Conservation (phyloP, 495 filamentous ascomycete species). For the Cryomyces minteri region DNA sequence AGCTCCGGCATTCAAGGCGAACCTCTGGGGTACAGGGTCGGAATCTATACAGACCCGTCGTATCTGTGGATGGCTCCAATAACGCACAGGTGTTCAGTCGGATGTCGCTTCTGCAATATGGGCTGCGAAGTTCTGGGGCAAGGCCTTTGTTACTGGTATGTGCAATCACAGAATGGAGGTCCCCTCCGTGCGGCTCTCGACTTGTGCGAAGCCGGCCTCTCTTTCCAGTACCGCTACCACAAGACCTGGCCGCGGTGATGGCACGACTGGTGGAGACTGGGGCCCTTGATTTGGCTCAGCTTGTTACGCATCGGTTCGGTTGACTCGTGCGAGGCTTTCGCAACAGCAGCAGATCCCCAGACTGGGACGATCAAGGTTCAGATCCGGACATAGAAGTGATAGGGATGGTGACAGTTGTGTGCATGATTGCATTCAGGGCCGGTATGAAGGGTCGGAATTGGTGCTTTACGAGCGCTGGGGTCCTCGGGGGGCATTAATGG, state of each 20-base stretch:
- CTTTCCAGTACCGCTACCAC: constrained; percentile 75
- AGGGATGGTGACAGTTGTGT: too few relatives aligned
- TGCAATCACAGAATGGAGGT: constrained; percentile 73
- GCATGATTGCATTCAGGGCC: too few relatives aligned
- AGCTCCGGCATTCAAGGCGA: too few relatives aligned
- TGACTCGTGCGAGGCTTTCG: not conserved
- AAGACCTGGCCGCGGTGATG: constrained; percentile 76
- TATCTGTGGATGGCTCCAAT: not conserved
- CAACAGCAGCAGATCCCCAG: not conserved
- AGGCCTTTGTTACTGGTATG: constrained; percentile 70
- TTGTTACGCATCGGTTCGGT: not conserved
- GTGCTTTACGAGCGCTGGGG: too few relatives aligned
- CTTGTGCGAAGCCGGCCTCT: constrained; percentile 60
- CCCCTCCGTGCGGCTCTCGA: constrained; percentile 69
- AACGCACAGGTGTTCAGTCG: not conserved
- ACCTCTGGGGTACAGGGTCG: too few relatives aligned
- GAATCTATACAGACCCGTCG: not conserved
- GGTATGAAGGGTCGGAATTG: too few relatives aligned
- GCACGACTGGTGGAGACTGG: constrained; percentile 35
- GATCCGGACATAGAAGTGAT: not conserved
- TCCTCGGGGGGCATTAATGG: too few relatives aligned
- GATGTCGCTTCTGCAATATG: not conserved
- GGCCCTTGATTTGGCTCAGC: not conserved
- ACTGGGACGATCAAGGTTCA: not conserved
- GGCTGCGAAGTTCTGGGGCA: constrained; percentile 63